Conservation (phyloP, 768 basidiomycete genomes). For the Termitomyces sp. region DNA sequence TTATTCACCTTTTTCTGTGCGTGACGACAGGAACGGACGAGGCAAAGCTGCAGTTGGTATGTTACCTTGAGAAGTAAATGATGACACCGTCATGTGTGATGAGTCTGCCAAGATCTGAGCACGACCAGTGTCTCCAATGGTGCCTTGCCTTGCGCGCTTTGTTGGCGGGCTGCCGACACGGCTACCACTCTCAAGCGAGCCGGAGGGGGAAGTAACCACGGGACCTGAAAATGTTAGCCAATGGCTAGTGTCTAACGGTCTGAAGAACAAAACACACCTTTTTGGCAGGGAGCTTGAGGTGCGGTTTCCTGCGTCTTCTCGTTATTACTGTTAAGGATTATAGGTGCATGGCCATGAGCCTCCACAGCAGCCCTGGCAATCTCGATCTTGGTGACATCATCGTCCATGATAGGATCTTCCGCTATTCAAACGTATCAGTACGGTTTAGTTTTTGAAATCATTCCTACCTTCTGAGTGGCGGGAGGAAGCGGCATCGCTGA, state of each 20-base stretch:
- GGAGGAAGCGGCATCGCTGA: neutral
- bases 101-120: neutral
- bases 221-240: too few species aligned
- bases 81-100: neutral
- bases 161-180: neutral
- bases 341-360: neutral
- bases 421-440: neutral
- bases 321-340: neutral
- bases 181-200: neutral
- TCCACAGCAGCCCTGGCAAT: too few species aligned
- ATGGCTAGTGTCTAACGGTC: too few species aligned
- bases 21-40: neutral
- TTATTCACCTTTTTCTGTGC: neutral
- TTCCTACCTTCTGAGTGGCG: neutral
- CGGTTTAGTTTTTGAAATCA: too few species aligned
- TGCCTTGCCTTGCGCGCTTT: slow-evolving; percentile 1
- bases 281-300: neutral
- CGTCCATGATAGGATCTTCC: neutral
- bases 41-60: neutral
- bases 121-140: neutral
- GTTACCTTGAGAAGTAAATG: neutral
- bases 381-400: neutral
- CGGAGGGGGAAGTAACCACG: neutral
- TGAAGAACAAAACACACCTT: neutral
- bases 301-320: neutral